Evolutionary conservation across 257 asterid genomes (phyloP), one percentile per base, ranked within the genome.

Genomic region (Marsdenia floribunda): DNA sequence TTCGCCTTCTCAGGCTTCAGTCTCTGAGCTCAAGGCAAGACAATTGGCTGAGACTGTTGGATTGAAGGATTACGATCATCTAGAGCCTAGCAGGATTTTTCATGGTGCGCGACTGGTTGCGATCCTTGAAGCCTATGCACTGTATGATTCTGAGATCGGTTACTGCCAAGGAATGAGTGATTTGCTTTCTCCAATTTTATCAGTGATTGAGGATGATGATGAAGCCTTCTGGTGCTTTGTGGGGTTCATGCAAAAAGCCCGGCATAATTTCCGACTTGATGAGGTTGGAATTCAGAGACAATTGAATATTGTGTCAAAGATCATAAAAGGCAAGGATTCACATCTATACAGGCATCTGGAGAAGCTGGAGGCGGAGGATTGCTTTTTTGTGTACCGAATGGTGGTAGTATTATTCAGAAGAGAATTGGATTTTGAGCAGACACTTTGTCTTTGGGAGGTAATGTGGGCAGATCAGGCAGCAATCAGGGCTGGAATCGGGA

Each of bases 381-480:
- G 98, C 29, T 93, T 91, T 83, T 93, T 93, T 16, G 97, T 93
- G 77, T 93, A 93, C 76, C 83, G 98, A 77, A 93, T 93, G 98
- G 97, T 93, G 76, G 96, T 93, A 0, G 98, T 93, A 46, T 73
- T 93, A 69, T 93, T 93, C 87, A 80, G 98, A 54, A 80, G 98
- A 80, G 98, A 93, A 83, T 72, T 93, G 64, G 81, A 84, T 50
- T 87, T 91, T 19, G 98, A 91, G 80, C 98, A 89, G 89, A 91
- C 92, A 11, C 89, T 91, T 52, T 88, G 93, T 81, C 90, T 93
- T 0, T 93, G 98, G 98, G 98, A 93, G 83, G 96, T 93, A 26
- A 91, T 91, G 96, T 93, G 98, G 97, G 97, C 98, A 0, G 98
- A 93, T 83, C 98, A 93, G 77, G 97, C 95, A 4, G 98, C 98